Percentiles rank a stretch among this genome's conserved stretches.
Evolutionary conservation across 192 early-diverging fungal genomes (phyloP).

Genomic region (Backusella sp.): DNA sequence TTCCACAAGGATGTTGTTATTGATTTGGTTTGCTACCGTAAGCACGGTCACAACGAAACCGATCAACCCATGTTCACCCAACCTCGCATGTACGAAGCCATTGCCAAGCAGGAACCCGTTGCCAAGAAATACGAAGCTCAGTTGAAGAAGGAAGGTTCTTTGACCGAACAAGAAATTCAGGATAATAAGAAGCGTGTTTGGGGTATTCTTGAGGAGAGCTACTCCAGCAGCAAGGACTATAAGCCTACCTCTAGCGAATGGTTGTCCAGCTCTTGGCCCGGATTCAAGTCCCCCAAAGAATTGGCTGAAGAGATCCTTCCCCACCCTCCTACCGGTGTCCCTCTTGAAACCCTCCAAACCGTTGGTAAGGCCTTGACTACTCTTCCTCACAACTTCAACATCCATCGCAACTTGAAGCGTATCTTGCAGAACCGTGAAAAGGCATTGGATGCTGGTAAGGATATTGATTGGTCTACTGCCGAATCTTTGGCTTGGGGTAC

Average conservation of each 20-base stretch:
- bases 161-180: conserved; percentile 80
- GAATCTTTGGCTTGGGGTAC: conserved; percentile 93
- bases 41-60: conserved; percentile 98
- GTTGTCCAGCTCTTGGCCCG: conserved; percentile 93
- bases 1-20: conserved; percentile 97
- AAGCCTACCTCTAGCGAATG: conserved; percentile 89
- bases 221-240: conserved; percentile 86
- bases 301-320: conserved; percentile 71
- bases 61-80: conserved; percentile 99
- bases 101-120: conserved; percentile 82
- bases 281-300: conserved; percentile 76
- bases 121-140: conserved; percentile 84
- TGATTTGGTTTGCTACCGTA: conserved; percentile 96
- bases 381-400: conserved; percentile 80
- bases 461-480: conserved; percentile 96
- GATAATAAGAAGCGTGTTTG: conserved; percentile 91
- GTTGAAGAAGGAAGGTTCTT: conserved; percentile 80
- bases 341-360: conserved; percentile 70
- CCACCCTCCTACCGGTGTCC: conserved; percentile 71
- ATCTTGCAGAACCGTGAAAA: conserved; percentile 86
- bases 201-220: conserved; percentile 91
- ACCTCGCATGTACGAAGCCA: conserved; percentile 94
- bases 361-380: conserved; percentile 82
- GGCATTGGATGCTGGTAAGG: conserved; percentile 70
- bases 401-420: conserved; percentile 82